Percentiles rank a stretch among this genome's conserved stretches.
Conservation (phyloP, 176 grass and related monocot species). For the Zizania latifolia region DNA sequence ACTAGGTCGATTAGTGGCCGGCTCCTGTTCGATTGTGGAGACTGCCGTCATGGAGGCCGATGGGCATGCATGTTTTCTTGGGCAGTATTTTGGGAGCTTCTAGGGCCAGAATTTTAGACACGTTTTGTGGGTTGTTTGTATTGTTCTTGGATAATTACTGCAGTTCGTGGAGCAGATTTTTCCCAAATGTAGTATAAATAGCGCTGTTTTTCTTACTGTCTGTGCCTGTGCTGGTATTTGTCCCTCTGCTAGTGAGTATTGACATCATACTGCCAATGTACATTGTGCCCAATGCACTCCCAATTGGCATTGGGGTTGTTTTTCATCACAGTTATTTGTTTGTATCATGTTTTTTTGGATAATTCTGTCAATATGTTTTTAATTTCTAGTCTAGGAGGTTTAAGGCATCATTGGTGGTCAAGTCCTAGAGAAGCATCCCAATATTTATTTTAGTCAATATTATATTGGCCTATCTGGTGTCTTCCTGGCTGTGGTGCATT, state of each 20-base stretch:
- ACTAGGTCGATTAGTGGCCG: conserved; percentile 9
- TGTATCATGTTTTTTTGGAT: neutral
- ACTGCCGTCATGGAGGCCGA: neutral
- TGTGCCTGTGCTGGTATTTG: neutral
- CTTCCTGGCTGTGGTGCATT: neutral
- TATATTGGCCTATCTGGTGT: neutral
- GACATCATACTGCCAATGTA: neutral
- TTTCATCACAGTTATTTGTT: neutral
- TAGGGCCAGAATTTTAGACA: neutral
- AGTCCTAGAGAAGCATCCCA: neutral
- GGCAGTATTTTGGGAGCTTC: neutral
- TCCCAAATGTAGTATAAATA: neutral
- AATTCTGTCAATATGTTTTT: neutral
- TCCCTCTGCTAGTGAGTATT: neutral
- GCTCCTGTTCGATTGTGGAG: conserved; percentile 7
- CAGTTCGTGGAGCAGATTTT: neutral
- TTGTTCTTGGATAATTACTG: neutral
- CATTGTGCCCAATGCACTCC: neutral
- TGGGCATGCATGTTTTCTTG: neutral
- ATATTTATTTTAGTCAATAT: neutral
- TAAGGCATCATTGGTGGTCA: neutral
- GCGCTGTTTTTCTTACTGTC: neutral
- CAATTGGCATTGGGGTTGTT: neutral
- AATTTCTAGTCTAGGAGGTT: neutral
- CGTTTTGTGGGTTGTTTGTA: neutral